Evolutionary conservation across 805 yeast genomes (phyloP), one percentile per base, ranked within the genome.

Genomic region (Saturnispora zaruensis): DNA sequence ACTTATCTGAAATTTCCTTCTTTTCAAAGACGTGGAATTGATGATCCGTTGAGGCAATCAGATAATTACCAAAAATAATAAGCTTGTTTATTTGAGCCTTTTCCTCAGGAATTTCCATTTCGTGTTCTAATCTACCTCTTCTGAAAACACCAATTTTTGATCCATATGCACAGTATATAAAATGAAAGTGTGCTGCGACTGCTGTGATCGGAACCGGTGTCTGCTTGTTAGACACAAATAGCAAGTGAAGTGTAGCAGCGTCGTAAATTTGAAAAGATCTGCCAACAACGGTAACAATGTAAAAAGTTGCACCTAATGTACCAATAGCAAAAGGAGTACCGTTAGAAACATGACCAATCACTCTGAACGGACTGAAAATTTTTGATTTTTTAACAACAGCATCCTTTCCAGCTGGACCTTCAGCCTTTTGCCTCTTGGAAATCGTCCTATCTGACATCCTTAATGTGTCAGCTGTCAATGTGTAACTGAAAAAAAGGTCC

Each of bases 231-330:
- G 96, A 87, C 11, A 91, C 95, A 66, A 93, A 91, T 21, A 91
- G 69, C 54, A 91, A 70, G 57, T 87, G 93, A 54, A 91, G 70
- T 6, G 86, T 87, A 30, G 91, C 80, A 59, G 86, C 96, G 69
- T 93, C 99, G 61, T 86, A 93, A 26, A 93, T 87, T 65, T 91
- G 98, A 70, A 93, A 87, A 1, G 91, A 76, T 48, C 81, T 75
- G 3, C 97, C 98, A 21, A 93, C 96, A 42, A 87, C 81, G 0
- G 98, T 91, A 16, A 84, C 95, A 37, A 88, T 79, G 60, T 90
- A 85, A 59, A 85, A 90, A 1, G 95, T 81, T 14, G 87, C 76
- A 47, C 99, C 99, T 52, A 91, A 73, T 2, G 91, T 81, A 25
- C 98, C 95, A 20, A 88, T 72, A 6, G 96, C 86, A 63, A 90